A percentile compares a stretch with the other conserved stretches of the same genome.
Conservation (phyloP, 2,329 filamentous ascomycete species). For the Drechslerella stenobrocha region DNA sequence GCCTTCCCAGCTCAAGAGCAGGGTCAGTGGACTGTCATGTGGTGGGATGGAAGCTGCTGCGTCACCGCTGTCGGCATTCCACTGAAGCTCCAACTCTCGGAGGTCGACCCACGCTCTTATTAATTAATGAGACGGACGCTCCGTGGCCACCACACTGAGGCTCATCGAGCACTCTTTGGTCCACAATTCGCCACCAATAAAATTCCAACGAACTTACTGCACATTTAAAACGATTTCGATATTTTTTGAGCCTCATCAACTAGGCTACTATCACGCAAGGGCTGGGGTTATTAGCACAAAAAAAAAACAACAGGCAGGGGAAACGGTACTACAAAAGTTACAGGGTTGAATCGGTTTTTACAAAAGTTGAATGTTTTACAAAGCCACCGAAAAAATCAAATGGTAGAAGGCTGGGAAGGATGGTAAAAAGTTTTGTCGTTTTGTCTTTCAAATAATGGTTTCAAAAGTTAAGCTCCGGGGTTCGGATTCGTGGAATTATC, state of each 20-base stretch:
- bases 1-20: slow-evolving; percentile 32
- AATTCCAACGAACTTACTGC: too few species aligned
- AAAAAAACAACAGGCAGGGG: not conserved
- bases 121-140: slow-evolving; percentile 9
- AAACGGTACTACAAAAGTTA: slow-evolving; percentile 21
- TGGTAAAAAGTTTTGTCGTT: slow-evolving; percentile 39
- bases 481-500: not conserved
- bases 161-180: too few species aligned
- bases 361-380: too few species aligned
- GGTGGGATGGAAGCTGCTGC: slow-evolving; percentile 47
- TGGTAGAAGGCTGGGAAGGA: slow-evolving; percentile 35
- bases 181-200: too few species aligned
- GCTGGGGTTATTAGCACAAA: too few species aligned
- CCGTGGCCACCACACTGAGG: too few species aligned
- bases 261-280: too few species aligned
- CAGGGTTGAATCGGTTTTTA: too few species aligned
- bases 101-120: slow-evolving; percentile 12
- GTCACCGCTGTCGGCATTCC: slow-evolving; percentile 31
- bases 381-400: slow-evolving; percentile 20
- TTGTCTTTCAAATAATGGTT: slow-evolving; percentile 9
- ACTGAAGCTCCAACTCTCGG: slow-evolving; percentile 39
- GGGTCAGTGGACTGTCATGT: slow-evolving; percentile 41
- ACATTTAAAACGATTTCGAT: too few species aligned
- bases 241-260: too few species aligned
- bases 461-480: slow-evolving; percentile 12